Conservation (phyloP, 2,329 filamentous ascomycete species). For the Apiospora phragmitis region DNA sequence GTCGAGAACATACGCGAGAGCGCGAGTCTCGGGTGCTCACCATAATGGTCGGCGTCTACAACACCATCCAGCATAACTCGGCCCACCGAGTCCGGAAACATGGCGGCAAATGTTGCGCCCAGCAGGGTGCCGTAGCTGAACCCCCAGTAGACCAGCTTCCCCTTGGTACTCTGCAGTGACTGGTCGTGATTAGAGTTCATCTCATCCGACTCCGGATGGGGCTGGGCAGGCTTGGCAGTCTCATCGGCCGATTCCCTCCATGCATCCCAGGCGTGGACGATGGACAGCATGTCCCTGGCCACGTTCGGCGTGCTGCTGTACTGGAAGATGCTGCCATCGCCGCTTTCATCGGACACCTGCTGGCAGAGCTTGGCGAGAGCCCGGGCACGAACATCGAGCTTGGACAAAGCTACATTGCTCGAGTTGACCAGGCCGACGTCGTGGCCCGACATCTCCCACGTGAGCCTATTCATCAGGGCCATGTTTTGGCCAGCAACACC, state of each 20-base stretch:
- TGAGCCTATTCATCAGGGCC: conserved; percentile 33
- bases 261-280: conserved; percentile 40
- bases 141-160: conserved; percentile 40
- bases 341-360: conserved; percentile 27
- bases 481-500: conserved; percentile 27
- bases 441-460: conserved; percentile 31
- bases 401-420: conserved; percentile 32
- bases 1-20: background rate
- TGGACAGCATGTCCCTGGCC: conserved; percentile 42
- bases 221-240: conserved; percentile 18
- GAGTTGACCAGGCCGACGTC: conserved; percentile 37
- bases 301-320: conserved; percentile 35
- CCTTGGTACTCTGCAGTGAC: conserved; percentile 21
- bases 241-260: conserved; percentile 25
- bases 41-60: conserved; percentile 43
- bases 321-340: conserved; percentile 33
- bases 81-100: conserved; percentile 43
- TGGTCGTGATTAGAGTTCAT: conserved; percentile 16
- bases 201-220: conserved; percentile 10
- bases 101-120: conserved; percentile 40
- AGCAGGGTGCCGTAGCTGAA: conserved; percentile 42
- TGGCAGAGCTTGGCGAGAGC: conserved; percentile 35
- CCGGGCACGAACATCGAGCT: conserved; percentile 27
- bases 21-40: background rate
- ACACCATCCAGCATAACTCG: conserved; percentile 41